Evolutionary conservation across 495 filamentous ascomycete species (phyloP), one percentile per base, ranked within the genome.

Genomic region (Penicillium coffeae): DNA sequence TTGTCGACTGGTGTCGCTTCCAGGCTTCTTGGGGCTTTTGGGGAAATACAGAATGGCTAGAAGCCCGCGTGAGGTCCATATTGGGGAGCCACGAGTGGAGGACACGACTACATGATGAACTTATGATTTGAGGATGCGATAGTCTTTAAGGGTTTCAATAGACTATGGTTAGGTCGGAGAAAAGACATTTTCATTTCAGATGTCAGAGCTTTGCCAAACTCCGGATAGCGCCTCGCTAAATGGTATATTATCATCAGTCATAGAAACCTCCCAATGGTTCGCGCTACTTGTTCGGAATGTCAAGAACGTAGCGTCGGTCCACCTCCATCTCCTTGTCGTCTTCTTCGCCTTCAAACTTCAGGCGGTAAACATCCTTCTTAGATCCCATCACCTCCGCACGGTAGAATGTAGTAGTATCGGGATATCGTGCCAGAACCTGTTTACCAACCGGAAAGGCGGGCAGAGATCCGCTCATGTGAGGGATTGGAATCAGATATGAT

Each of bases 381-480:
- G 64, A 55, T 0, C 84, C 84, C 74, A 89, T 90, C 14, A 98
- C 92, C 54, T 96, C 91, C 9, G 94, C 93, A 58, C 89, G 85
- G 65, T 99, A 99, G 59, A 99, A 99, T 0, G 92, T 96, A 2
- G 93, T 96, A 8, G 94, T 99, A 47, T 90, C 86, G 0, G 89
- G 89, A 59, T 95, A 95, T 33, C 88, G 72, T 0, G 89, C 89
- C 43, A 95, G 70, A 21, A 95, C 89, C 18, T 82, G 82, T 59
- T 87, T 90, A 12, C 90, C 90, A 45, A 80, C 70, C 1, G 91
- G 75, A 56, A 92, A 91, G 9, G 86, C 79, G 1, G 82, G 74
- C 38, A 96, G 63, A 6, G 72, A 70, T 25, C 73, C 69, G 39
- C 63, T 75, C 38, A 72, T 64, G 8, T 70, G 76, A 2, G 89